Evolutionary conservation across 495 filamentous ascomycete genomes (phyloP), one percentile per base, ranked within the genome.

Genomic region (Cenococcum geophilum): DNA sequence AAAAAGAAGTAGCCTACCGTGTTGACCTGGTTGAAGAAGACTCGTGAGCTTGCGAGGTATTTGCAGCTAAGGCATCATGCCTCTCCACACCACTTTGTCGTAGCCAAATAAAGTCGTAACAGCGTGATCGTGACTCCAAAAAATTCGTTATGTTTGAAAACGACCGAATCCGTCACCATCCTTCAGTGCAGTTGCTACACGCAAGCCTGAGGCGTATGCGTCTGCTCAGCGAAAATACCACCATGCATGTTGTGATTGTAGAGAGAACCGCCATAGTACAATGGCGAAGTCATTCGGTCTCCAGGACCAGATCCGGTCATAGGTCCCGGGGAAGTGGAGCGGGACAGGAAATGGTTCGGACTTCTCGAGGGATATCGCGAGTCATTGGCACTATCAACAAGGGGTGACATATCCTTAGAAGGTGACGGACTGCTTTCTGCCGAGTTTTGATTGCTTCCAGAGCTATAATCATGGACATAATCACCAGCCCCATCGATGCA

Each of bases 311-410:
- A 62, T 42, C 72, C 72, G 18, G 69, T 72, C n/a, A 65, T 40
- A 1, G 69, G 71, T 1, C 68, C 65, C 37, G 73, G 73, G 18
- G 73, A 75, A 9, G 51, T 63, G 11, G 72, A 66, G n/a, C 73
- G 72, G 35, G 70, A 67, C 16, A 61, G 40, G 47, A 72, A 73
- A 53, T 70, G 62, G 50, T 60, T 67, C 22, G 64, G 47, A 34
- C 63, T 58, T 35, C 34, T 27, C 2, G 67, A 45, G 1, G 57
- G 22, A 47, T 52, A 23, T 22, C 35, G 54, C 21, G 51, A 37
- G 34, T 73, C 72, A 55, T 61, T 66, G 43, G 64, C 64, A 43
- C 68, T 71, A 50, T 71, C 70, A 36, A 70, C 57, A 32, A 61
- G 23, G 3, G 57, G 49, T 23, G 59, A 59, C 21, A 62, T 55